These are phyloP conservation scores for Chimonanthus salicifolius DNA, from an alignment of 164 flowering plant species.

Conservation along the genomic window DNA sequence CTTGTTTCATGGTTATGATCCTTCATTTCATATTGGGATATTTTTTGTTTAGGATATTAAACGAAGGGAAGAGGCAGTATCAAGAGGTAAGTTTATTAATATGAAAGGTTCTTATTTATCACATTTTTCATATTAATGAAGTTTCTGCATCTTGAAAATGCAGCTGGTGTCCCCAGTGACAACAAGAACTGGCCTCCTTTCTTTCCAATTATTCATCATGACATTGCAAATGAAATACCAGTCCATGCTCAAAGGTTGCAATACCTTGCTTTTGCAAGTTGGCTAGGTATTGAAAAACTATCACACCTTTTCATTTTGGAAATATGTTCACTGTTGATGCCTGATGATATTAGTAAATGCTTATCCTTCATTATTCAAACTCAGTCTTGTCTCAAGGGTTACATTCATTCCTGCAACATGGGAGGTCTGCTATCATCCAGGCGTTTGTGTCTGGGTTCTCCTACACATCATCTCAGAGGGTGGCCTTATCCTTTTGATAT, in stretches of 20 bases:
- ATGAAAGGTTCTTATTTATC: neutral
- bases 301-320: neutral
- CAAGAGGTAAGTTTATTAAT: slow-evolving; percentile 43
- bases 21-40: too few species aligned
- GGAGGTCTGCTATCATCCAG: too few species aligned
- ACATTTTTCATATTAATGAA: neutral
- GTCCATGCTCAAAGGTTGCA: slow-evolving; percentile 90
- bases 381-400: neutral
- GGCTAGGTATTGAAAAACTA: slow-evolving; percentile 73
- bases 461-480: too few species aligned
- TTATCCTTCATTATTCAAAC: neutral
- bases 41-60: slow-evolving; percentile 56
- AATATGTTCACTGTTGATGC: neutral
- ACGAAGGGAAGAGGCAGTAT: slow-evolving; percentile 86
- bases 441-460: too few species aligned
- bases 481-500: too few species aligned
- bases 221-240: slow-evolving; percentile 92
- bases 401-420: neutral
- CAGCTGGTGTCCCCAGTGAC: slow-evolving; percentile 76
- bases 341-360: neutral
- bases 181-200: slow-evolving; percentile 96
- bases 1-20: too few species aligned
- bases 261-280: slow-evolving; percentile 98
- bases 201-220: slow-evolving; percentile 97
- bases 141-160: slow-evolving; percentile 6